These are phyloP conservation scores for Leishmania guyanensis DNA, from an alignment of 208 protist genomes.

Conservation along the genomic window DNA sequence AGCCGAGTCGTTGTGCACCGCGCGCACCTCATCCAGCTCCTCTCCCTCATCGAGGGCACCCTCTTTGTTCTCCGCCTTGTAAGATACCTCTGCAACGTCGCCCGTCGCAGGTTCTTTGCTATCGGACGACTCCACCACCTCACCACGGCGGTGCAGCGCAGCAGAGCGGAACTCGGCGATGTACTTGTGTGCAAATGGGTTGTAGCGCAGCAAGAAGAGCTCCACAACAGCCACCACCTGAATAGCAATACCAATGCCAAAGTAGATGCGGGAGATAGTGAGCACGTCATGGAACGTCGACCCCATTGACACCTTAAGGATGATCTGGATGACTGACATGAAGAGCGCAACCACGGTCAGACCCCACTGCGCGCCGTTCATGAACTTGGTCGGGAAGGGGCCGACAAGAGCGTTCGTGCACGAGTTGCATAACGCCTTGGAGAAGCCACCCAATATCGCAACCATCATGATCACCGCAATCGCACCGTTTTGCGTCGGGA, in stretches of 20 bases:
- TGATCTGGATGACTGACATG: constrained; percentile 71
- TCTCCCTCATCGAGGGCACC: constrained; percentile 20
- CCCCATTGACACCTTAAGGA: constrained; percentile 73
- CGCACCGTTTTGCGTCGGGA: constrained; percentile 50
- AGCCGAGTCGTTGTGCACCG: constrained; percentile 10
- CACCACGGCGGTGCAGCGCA: constrained; percentile 2
- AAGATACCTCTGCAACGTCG: constrained; percentile 13
- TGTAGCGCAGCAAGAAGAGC: constrained; percentile 50
- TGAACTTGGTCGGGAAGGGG: constrained; percentile 83
- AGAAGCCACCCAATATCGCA: constrained; percentile 54
- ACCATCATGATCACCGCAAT: constrained; percentile 74
- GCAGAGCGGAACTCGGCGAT: constrained; percentile 64
- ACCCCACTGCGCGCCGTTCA: constrained; percentile 73
- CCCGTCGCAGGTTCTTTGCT: constrained; percentile 21
- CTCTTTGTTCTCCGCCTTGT: constrained; percentile 32
- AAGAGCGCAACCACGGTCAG: constrained; percentile 57
- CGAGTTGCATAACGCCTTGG: constrained; percentile 82
- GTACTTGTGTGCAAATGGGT: constrained; percentile 73
- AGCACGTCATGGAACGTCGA: constrained; percentile 48
- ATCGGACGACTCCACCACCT: not conserved
- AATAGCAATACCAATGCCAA: constrained; percentile 64
- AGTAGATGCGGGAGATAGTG: constrained; percentile 78
- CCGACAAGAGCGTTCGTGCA: constrained; percentile 79
- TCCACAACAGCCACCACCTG: constrained; percentile 49
- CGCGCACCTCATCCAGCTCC: constrained; percentile 38